Evolutionary conservation across 192 early-diverging fungal genomes (phyloP).

Genomic region (Chytriomyces confervae): DNA sequence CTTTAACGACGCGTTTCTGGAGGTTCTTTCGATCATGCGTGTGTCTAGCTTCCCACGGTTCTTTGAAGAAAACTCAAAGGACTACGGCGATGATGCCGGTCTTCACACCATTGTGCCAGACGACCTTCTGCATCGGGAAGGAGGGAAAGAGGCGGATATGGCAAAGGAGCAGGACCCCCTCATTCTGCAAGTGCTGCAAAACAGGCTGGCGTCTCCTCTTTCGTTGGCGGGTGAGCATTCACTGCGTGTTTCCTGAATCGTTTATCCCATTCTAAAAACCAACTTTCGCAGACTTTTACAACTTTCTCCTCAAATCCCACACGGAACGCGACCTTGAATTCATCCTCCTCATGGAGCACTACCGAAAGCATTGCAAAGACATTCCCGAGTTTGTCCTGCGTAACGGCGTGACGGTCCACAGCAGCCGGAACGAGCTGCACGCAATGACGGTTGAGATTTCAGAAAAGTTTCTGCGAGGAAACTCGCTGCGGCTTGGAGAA

Average conservation of each 20-base stretch:
- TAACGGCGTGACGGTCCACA: conserved; percentile 28
- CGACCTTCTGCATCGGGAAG: conserved; percentile 9
- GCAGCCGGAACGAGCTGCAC: conserved; percentile 12
- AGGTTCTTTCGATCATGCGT: conserved; percentile 38
- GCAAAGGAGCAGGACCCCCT: conserved; percentile 15
- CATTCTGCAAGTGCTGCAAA: conserved; percentile 21
- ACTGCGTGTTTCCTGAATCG: not conserved
- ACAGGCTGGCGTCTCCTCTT: conserved; percentile 19
- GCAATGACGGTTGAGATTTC: conserved; percentile 5
- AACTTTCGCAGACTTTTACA: conserved; percentile 20
- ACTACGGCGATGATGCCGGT: conserved; percentile 20
- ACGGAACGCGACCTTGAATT: conserved; percentile 20
- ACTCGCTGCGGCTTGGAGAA: not conserved
- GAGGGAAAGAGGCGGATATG: not conserved
- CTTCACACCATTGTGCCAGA: conserved; percentile 30
- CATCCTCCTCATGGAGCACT: conserved; percentile 20
- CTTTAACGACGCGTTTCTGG: conserved; percentile 38
- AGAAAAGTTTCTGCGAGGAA: conserved; percentile 20
- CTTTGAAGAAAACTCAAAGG: conserved; percentile 30
- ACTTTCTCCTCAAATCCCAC: conserved; percentile 8
- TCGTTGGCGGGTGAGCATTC: conserved; percentile 17
- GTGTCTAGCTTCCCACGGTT: conserved; percentile 44
- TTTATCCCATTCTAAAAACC: not conserved
- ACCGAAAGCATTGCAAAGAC: conserved; percentile 23
- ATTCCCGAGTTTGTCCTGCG: conserved; percentile 29